Evolutionary conservation across 148 eudicot genomes (phyloP).

Genomic region (Suaeda aralocaspica): DNA sequence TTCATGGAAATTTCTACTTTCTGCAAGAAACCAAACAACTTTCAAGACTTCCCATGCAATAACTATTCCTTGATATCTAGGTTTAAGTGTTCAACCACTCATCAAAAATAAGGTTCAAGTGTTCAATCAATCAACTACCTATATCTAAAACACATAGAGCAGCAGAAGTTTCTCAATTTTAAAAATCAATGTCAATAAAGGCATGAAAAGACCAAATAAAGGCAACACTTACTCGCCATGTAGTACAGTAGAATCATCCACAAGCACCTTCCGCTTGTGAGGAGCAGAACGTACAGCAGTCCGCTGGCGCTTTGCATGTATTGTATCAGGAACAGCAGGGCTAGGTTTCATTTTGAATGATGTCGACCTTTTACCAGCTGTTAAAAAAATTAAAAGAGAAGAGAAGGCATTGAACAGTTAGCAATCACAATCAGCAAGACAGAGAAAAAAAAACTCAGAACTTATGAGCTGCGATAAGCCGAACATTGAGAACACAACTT

Average conservation of each 20-base stretch:
- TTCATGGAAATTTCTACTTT: too few relatives aligned
- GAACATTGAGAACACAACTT: neutral
- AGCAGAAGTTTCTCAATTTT: neutral
- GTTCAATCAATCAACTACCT: neutral
- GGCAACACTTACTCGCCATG: constrained; percentile 89
- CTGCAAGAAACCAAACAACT: too few relatives aligned
- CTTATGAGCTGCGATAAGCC: neutral
- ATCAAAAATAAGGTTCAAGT: too few relatives aligned
- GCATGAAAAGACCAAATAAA: constrained; percentile 1
- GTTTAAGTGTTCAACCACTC: too few relatives aligned
- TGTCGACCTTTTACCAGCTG: constrained; percentile 84
- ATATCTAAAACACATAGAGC: neutral
- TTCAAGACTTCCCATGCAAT: too few relatives aligned
- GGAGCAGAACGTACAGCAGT: constrained; percentile 44
- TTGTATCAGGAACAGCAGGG: constrained; percentile 45
- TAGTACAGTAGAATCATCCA: constrained; percentile 86
- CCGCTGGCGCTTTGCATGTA: constrained; percentile 57
- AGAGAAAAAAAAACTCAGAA: neutral
- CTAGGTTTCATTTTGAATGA: constrained; percentile 64
- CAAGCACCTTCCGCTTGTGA: constrained; percentile 73
- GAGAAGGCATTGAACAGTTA: constrained; percentile 5
- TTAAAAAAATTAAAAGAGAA: constrained; percentile 8
- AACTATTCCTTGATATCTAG: too few relatives aligned
- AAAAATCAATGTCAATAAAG: neutral
- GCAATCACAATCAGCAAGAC: neutral